Percentiles rank a stretch among this genome's conserved stretches.
Evolutionary conservation across 192 early-diverging fungal species (phyloP).

Genomic region (Phycomyces blakesleeanus): DNA sequence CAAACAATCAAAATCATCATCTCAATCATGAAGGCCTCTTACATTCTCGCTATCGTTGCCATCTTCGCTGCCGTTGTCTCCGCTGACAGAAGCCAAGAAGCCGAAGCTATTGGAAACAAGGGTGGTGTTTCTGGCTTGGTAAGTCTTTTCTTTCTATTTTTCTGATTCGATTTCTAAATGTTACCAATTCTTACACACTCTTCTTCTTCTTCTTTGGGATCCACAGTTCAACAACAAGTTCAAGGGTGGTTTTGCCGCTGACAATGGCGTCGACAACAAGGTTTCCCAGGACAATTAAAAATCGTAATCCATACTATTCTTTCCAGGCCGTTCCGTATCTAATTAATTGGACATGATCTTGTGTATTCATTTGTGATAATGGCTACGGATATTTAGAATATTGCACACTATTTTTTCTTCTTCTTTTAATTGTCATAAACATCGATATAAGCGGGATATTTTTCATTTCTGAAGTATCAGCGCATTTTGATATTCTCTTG

Average conservation of each 20-base stretch:
- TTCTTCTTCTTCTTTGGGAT: not conserved
- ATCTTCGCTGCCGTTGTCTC: conserved; percentile 3
- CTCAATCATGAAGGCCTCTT: conserved; percentile 7
- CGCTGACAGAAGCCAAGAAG: not conserved
- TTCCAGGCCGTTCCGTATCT: too few species aligned
- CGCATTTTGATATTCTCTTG: too few species aligned
- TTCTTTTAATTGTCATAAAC: too few species aligned
- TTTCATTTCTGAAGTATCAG: too few species aligned
- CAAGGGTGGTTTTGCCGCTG: not conserved
- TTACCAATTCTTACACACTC: not conserved
- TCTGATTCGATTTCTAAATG: too few species aligned
- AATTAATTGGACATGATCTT: too few species aligned
- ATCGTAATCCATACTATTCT: not conserved
- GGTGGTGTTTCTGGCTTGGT: not conserved
- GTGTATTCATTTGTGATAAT: too few species aligned
- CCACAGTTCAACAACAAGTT: conserved; percentile 4
- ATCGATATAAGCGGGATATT: too few species aligned
- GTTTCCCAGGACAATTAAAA: not conserved
- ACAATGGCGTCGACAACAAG: not conserved
- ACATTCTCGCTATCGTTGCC: conserved; percentile 5
- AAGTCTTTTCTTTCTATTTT: not conserved
- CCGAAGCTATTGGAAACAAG: not conserved
- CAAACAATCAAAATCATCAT: conserved; percentile 1
- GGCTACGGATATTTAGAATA: too few species aligned
- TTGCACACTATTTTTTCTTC: too few species aligned